phyloP scores from a whole-genome alignment of 2,329 filamentous ascomycete species.

The Penicillium fuscoglaucum region DNA sequence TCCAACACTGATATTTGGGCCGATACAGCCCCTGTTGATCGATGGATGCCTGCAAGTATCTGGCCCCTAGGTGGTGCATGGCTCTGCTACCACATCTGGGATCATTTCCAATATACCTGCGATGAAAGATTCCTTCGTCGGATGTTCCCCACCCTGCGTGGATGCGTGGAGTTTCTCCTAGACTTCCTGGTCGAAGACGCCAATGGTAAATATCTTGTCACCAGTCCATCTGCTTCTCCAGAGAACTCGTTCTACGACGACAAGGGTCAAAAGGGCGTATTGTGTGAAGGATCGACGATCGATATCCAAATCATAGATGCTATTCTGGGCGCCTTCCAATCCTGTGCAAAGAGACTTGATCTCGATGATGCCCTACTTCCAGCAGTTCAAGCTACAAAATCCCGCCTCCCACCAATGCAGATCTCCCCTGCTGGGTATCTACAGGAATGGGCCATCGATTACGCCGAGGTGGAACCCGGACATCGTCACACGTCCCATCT shows the following conservation, averaged over 20 bases:
- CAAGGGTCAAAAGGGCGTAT: slow-evolving; percentile 22
- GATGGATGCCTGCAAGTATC: slow-evolving; percentile 43
- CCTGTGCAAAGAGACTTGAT: slow-evolving; percentile 10
- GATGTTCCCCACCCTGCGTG: slow-evolving; percentile 29
- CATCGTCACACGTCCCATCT: slow-evolving; percentile 56
- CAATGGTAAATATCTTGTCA: slow-evolving; percentile 26
- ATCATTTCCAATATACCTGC: slow-evolving; percentile 56
- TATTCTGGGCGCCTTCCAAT: slow-evolving; percentile 39
- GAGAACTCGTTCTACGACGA: slow-evolving; percentile 32
- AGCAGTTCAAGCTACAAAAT: slow-evolving; percentile 11
- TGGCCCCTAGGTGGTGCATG: slow-evolving; percentile 54
- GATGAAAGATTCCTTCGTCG: slow-evolving; percentile 21
- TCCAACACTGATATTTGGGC: slow-evolving; percentile 62
- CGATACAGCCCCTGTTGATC: slow-evolving; percentile 53
- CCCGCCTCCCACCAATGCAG: slow-evolving; percentile 25
- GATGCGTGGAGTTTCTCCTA: slow-evolving; percentile 33
- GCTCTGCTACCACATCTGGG: slow-evolving; percentile 62
- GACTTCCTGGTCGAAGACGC: slow-evolving; percentile 32
- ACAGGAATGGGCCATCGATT: slow-evolving; percentile 38
- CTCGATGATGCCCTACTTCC: slow-evolving; percentile 20
- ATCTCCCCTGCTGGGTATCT: slow-evolving; percentile 28
- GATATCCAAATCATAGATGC: slow-evolving; percentile 49
- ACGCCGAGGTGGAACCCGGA: slow-evolving; percentile 47
- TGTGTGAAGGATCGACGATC: slow-evolving; percentile 48
- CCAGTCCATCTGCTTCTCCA: slow-evolving; percentile 32